A percentile compares a stretch with the other conserved stretches of the same genome.
phyloP scores from a whole-genome alignment of 257 asterid genomes.

The Anisodus tanguticus region DNA sequence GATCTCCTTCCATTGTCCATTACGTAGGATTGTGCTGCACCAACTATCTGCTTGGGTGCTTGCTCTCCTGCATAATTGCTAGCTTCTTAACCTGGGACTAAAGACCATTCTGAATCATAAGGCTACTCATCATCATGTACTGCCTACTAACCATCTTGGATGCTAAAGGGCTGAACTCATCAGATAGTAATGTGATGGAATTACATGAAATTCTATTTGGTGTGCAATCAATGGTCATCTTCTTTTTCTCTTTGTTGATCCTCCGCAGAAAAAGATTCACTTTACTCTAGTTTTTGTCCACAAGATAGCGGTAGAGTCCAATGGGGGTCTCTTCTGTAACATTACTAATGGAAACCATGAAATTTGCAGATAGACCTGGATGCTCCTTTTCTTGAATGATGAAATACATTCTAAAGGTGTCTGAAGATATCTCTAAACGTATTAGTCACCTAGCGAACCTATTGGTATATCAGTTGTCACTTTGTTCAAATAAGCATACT shows the following conservation, averaged over 20 bases:
- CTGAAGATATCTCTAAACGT: background rate
- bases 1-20: background rate
- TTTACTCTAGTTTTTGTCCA: background rate
- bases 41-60: background rate
- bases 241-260: background rate
- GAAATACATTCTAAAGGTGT: background rate
- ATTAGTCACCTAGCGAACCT: background rate
- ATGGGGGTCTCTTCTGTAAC: background rate
- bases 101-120: background rate
- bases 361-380: background rate
- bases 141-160: background rate
- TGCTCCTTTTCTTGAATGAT: background rate
- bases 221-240: background rate
- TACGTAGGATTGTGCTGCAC: background rate
- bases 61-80: background rate
- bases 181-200: background rate
- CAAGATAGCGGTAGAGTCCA: background rate
- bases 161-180: background rate
- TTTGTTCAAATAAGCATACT: background rate
- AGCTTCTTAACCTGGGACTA: background rate
- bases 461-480: background rate
- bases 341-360: background rate
- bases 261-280: background rate
- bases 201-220: background rate
- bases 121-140: constrained; percentile 19